Percentiles rank a stretch among this genome's conserved stretches.
These are phyloP conservation scores for Chaetomidium leptoderma DNA, from an alignment of 495 filamentous ascomycete genomes.

Conservation along the genomic window DNA sequence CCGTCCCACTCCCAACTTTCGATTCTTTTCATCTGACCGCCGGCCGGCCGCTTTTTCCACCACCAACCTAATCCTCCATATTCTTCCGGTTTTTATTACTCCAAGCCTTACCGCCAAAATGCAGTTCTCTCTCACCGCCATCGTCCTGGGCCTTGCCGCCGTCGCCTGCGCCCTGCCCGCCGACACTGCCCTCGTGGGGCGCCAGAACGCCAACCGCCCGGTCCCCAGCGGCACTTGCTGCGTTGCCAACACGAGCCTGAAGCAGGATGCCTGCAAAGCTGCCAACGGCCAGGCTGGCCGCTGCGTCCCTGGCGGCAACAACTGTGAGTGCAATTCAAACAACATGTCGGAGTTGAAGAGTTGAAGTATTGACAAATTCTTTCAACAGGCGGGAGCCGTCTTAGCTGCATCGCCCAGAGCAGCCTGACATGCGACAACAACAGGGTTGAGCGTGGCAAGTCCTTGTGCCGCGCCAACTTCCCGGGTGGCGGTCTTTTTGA, in stretches of 20 bases:
- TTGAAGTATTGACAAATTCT: neutral
- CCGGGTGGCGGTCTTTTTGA: conserved; percentile 22
- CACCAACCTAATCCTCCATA: too few species aligned
- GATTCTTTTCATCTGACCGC: conserved; percentile 13
- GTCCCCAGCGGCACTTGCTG: conserved; percentile 32
- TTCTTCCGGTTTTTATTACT: too few species aligned
- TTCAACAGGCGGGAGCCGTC: conserved; percentile 17
- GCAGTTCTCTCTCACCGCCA: conserved; percentile 22
- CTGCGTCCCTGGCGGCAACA: conserved; percentile 29
- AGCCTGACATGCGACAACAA: conserved; percentile 25
- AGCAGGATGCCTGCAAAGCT: conserved; percentile 32
- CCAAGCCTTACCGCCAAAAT: conserved; percentile 22
- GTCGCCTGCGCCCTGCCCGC: conserved; percentile 17
- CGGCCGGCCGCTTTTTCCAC: conserved; percentile 9
- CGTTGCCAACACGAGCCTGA: conserved; percentile 30
- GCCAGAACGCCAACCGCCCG: conserved; percentile 32
- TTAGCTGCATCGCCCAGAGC: conserved; percentile 28
- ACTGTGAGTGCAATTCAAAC: conserved; percentile 22
- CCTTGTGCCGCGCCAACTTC: conserved; percentile 26
- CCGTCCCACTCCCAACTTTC: neutral
- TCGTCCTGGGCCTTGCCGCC: conserved; percentile 24
- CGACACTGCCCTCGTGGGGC: conserved; percentile 15
- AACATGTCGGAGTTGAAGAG: too few species aligned
- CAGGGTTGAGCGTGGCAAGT: conserved; percentile 28
- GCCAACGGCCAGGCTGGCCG: conserved; percentile 26